Evolutionary conservation across 768 basidiomycete species (phyloP), one percentile per base, ranked within the genome.

Genomic region (Leccinum olivaceopallidum): DNA sequence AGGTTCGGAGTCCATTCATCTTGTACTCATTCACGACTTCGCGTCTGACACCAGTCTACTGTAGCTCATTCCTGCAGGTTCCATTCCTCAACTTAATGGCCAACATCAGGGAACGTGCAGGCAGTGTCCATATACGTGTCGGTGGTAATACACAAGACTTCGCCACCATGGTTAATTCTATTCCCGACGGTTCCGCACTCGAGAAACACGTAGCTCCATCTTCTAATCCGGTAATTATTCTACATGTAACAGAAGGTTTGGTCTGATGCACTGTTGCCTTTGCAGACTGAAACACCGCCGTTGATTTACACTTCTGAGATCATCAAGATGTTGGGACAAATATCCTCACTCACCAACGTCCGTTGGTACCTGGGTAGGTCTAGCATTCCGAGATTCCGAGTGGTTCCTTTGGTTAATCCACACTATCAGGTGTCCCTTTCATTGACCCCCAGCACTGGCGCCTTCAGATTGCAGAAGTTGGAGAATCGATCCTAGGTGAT

Each of bases 61-160:
- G 4, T 59, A 86, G 85, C 42, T 76, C 84, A 7, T 73, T 79
- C 26, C 65, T 86, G 12, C 78, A 82, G 53, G 81, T 87, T 47
- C 81, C 86, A 0, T 91, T 92, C 75, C 81, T 92, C n/a, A 93
- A 94, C 69, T 77, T 92, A 30, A 84, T 94, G 79, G 79, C 84
- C 5, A 88, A 89, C 63, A 76, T 94, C 20, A 78, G 78, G 53
- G 78, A 83, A 64, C 81, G 92, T 26, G 82, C 83, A 2, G 90
- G 90, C 3, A 67, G 72, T 2, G 84, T 90, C 7, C 73, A 80
- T 14, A 73, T 92, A n/a, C 84, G 91, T 53, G 78, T 93, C 1
- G 92, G 92, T 26, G 91, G 91, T 47, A 93, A 92, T 72, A 86
- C 88, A 0, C 92, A 93, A 69, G 92, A 94, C 56, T 81, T 77